Evolutionary conservation across 495 filamentous ascomycete genomes (phyloP), one percentile per base, ranked within the genome.

Genomic region (Penicillium longicatenatum): DNA sequence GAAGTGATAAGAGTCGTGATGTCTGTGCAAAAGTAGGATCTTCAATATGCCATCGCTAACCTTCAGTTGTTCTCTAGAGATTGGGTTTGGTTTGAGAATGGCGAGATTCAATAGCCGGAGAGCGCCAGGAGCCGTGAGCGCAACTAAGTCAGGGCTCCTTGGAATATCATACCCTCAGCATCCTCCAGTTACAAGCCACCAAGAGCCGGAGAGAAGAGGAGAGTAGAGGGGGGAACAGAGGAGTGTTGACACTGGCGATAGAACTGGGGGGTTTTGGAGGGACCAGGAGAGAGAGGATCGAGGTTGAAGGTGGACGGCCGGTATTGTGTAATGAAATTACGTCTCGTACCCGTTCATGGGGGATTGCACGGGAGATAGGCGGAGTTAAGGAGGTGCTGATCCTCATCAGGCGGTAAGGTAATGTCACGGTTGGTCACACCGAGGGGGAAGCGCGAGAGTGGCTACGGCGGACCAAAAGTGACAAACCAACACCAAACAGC

Each of bases 131-230:
- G 74, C 70, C 70, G 67, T 71, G 73, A 74, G 75, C 76, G 75
- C 76, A 78, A 73, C 69, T 66, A 77, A 75, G 61, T 70, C 70
- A 70, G 61, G 75, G 73, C 75, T 72, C 73, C 69, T 63, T 74
- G 70, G 57, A 59, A 67, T 69, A 68, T 79, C 76, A 79, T 79
- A 71, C 68, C 75, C 72, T 79, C 72, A 76, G 68, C 76, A 79
- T 79, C 56, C 64, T 47, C 24, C 44, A 49, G 29, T 50, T 22
- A 52, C 21, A 42, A 43, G 21, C 37, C 50, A 52, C 30, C 30
- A 53, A 43, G 20, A 53, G 37, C 35, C 14, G 37, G 61, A 50
- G 51, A 53, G 29, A 48, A 54, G 45, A 52, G 30, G 33, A 21
- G 52, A 35, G 42, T 11, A n/a, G 55, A 29, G 48, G 22, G 52